Evolutionary conservation across 2,329 filamentous ascomycete species (phyloP), one percentile per base, ranked within the genome.

Genomic region (Pseudocercospora musae): DNA sequence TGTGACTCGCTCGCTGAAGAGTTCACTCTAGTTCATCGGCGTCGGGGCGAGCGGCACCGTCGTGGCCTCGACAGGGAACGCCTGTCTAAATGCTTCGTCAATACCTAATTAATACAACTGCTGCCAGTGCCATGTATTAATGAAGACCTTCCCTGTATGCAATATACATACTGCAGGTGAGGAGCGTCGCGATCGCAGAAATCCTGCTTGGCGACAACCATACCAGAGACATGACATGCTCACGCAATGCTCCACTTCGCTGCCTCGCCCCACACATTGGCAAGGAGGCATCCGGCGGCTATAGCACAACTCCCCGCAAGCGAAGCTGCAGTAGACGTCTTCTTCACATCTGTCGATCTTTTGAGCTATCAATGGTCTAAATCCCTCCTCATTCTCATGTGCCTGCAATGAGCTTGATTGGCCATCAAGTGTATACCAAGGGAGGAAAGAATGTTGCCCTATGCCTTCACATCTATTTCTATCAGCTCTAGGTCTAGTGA

Each of bases 11-110:
- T 52, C 48, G 13, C 23, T 25, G 20, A 50, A 3, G 15, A 25
- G 37, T 46, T 62, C 53, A 27, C 59, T 57, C 52, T 18, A 62
- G 44, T 49, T 61, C 23, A 21, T 31, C 29, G 27, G 42, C 18
- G 44, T 20, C 54, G 59, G 59, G 48, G 54, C 44, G 10, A 9
- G 37, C 54, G 53, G 53, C 54, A 27, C 46, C 15, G 20, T 49
- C 44, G 25, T 52, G 48, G 48, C 25, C 48, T 52, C 15, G 48
- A 52, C 48, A 25, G 23, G 48, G 48, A 57, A 27, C 27, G 21
- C 27, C 44, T 52, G 25, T 15, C 44, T 15, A 31, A 53, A 8
- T 11, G 46, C 53, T 44, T 31, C 29, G 37, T 33, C 31, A 13
- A 23, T 27, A 46, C n/a, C n/a, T n/a, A n/a, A n/a, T n/a, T n/a